Base-by-base conservation (phyloP, 805 yeast genomes). In the Yamadazyma nakazawae region DNA sequence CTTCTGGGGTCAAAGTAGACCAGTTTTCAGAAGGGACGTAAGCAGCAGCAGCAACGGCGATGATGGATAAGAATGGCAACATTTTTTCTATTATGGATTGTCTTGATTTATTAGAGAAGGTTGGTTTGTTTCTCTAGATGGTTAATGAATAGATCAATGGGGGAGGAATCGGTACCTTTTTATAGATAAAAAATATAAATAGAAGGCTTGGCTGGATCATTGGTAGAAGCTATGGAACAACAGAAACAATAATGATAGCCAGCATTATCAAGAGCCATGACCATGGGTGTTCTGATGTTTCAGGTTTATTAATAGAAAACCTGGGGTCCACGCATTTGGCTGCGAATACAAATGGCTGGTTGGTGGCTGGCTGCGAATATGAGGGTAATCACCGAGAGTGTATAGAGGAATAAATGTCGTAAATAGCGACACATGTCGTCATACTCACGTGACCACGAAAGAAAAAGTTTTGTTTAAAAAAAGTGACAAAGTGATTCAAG, bases 1-100 rank as follows among this genome's bases (percentile, higher is more conserved):
- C 78, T 36, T 64, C 47, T 55, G 94, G 91, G 34, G 90, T 84
- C 64, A 85, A 74, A 46, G 89, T 82, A 45, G 85, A 66, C 86
- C 86, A 85, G 57, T 84, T 81, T 50, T 79, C 84, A 45, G 81
- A 64, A 52, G 85, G 86, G 54, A 81, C 79, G 55, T 78, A 78
- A 48, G 88, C 88, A 43, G 85, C 84, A 43, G 74, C 44, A 30
- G 82, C 72, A 14, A 45, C 38, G 18, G 54, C 52, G 25, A 48
- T 34, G 17, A 49, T 40, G 37, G 42, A 44, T 42, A 52, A 44
- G 17, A 48, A 39, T 11, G 43, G 34, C 28, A 47, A 42, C 54
- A 51, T 51, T 43, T 16, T 21, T 5, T 36, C n/a, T 14, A 32
- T 34, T 16, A 10, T 34, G 5, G 19, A 34, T 17, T 30, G 34